These are phyloP conservation scores for Chlorella sorokiniana DNA, from an alignment of 139 green algal genomes.

Conservation along the genomic window DNA sequence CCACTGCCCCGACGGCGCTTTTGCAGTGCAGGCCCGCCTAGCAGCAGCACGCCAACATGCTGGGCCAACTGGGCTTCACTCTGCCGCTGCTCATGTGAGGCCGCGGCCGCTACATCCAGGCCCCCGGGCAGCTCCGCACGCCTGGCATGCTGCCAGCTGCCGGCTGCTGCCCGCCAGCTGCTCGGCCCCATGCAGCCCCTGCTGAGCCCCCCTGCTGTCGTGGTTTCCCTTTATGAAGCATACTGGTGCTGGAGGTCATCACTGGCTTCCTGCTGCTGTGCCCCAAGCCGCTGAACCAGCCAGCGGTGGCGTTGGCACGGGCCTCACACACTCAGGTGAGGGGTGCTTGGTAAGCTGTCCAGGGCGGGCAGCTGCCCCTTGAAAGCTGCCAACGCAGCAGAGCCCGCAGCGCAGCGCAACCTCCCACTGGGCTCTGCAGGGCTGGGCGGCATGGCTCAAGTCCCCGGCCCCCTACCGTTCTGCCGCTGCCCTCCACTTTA, in stretches of 20 bases:
- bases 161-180: background rate
- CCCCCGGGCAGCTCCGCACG: too few relatives aligned
- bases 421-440: too few relatives aligned
- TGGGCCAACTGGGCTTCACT: constrained; percentile 12
- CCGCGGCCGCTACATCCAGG: background rate
- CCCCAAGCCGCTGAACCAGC: constrained; percentile 10
- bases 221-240: background rate
- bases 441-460: too few relatives aligned
- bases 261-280: constrained; percentile 12
- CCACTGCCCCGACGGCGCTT: background rate
- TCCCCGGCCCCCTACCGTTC: too few relatives aligned
- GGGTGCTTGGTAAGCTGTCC: background rate
- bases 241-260: background rate
- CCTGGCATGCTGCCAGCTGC: too few relatives aligned
- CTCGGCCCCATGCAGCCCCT: background rate
- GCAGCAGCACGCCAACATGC: background rate
- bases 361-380: too few relatives aligned
- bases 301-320: background rate
- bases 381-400: too few relatives aligned
- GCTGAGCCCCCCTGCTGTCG: too few relatives aligned
- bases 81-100: constrained; percentile 14
- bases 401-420: too few relatives aligned
- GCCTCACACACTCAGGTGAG: constrained; percentile 11
- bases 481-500: too few relatives aligned
- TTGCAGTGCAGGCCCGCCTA: too few relatives aligned